A percentile compares a stretch with the other conserved stretches of the same genome.
Conservation (phyloP, 495 filamentous ascomycete species). For the Penicillium lividum region DNA sequence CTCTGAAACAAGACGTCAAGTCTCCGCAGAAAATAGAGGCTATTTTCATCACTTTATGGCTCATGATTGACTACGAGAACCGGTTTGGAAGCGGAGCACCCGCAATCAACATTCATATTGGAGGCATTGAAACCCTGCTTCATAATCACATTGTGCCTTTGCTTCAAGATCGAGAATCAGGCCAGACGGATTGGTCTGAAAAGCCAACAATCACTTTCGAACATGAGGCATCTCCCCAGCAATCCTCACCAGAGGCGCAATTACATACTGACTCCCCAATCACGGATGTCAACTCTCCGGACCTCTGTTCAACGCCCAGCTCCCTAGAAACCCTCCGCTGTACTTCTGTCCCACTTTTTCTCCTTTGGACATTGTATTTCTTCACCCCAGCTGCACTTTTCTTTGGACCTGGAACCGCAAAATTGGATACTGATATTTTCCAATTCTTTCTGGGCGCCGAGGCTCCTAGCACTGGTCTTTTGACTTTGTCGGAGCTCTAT, state of each 20-base stretch:
- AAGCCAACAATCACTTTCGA: not conserved
- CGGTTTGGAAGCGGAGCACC: constrained; percentile 34
- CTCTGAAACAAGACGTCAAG: constrained; percentile 31
- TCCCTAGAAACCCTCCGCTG: constrained; percentile 15
- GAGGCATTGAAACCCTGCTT: constrained; percentile 32
- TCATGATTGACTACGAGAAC: constrained; percentile 41
- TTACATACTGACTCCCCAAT: not conserved
- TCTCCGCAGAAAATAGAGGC: constrained; percentile 31
- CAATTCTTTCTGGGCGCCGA: constrained; percentile 29
- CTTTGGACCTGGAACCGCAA: constrained; percentile 20
- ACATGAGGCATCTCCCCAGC: not conserved
- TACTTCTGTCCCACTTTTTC: constrained; percentile 35
- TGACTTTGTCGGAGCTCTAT: constrained; percentile 30
- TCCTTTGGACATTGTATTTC: constrained; percentile 39
- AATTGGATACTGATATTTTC: constrained; percentile 29
- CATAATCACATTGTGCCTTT: constrained; percentile 35
- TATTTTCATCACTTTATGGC: constrained; percentile 37
- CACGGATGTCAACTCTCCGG: not conserved
- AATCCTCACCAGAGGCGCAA: not conserved
- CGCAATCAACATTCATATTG: constrained; percentile 37
- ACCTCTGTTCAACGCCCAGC: not conserved
- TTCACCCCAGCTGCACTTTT: constrained; percentile 33
- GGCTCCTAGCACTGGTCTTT: constrained; percentile 3
- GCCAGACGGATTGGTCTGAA: not conserved
- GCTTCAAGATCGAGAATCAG: constrained; percentile 13